These are phyloP conservation scores for Elongisporangium senticosum DNA, from an alignment of 352 stramenopile species.

Conservation along the genomic window DNA sequence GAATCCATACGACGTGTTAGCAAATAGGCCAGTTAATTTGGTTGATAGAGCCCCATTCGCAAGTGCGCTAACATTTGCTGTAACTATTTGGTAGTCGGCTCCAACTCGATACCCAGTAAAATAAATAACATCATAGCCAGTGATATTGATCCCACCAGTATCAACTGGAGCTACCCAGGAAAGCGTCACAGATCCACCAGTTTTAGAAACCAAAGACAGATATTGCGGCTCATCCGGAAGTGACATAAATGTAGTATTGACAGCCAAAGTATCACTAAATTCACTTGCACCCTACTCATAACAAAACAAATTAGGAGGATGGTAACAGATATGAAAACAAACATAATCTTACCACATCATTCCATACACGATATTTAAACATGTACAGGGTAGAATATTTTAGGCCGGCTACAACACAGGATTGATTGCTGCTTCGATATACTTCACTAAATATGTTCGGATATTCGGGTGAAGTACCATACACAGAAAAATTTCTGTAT, in stretches of 20 bases:
- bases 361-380: conserved; percentile 37
- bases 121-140: conserved; percentile 37
- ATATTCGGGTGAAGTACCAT: conserved; percentile 24
- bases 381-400: conserved; percentile 38
- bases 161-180: conserved; percentile 42
- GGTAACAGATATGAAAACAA: neutral
- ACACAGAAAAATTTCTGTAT: conserved; percentile 21
- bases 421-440: conserved; percentile 20
- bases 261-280: conserved; percentile 23
- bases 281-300: conserved; percentile 38
- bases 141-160: conserved; percentile 47
- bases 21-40: conserved; percentile 31
- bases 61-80: no score
- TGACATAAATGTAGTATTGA: conserved; percentile 34
- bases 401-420: conserved; percentile 22
- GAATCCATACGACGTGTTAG: conserved; percentile 54
- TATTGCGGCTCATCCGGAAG: conserved; percentile 33
- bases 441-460: conserved; percentile 37
- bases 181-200: conserved; percentile 31
- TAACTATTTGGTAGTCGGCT: conserved; percentile 16
- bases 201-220: conserved; percentile 16
- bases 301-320: neutral
- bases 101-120: conserved; percentile 27
- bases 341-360: conserved; percentile 18
- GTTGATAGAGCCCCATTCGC: conserved; percentile 13